These are phyloP conservation scores for Mycena indigotica DNA, from an alignment of 768 basidiomycete genomes.

Conservation along the genomic window DNA sequence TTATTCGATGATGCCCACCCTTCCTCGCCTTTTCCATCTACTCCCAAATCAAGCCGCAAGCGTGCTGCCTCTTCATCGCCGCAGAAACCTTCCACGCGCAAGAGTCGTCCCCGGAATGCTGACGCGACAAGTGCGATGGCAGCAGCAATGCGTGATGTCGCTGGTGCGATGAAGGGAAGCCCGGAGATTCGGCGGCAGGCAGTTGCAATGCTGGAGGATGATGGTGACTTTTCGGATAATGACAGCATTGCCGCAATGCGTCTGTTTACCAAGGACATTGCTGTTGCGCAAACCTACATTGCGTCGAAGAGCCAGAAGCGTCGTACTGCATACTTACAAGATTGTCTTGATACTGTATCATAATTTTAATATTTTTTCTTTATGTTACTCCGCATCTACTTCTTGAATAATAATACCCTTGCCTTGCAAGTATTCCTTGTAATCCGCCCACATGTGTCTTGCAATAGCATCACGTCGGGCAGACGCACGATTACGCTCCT, in stretches of 20 bases:
- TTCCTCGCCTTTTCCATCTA: not conserved
- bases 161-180: not conserved
- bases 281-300: slow-evolving; percentile 10
- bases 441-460: slow-evolving; percentile 9
- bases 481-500: not conserved
- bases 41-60: slow-evolving; percentile 1
- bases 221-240: slow-evolving; percentile 7
- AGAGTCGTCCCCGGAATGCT: slow-evolving; percentile 1
- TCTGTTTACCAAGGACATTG: slow-evolving; percentile 5
- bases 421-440: not conserved
- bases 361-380: not conserved
- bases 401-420: not conserved
- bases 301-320: not conserved
- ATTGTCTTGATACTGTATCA: not conserved
- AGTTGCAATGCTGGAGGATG: slow-evolving; percentile 8
- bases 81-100: not conserved
- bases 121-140: slow-evolving; percentile 5
- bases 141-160: not conserved
- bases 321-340: not conserved
- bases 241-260: slow-evolving; percentile 1
- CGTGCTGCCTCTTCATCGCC: slow-evolving; percentile 5
- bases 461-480: not conserved
- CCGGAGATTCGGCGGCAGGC: slow-evolving; percentile 4
- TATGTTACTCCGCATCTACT: not conserved
- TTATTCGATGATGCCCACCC: not conserved